Conservation (phyloP, 148 eudicot genomes). For the Rhododendron williamsianum region DNA sequence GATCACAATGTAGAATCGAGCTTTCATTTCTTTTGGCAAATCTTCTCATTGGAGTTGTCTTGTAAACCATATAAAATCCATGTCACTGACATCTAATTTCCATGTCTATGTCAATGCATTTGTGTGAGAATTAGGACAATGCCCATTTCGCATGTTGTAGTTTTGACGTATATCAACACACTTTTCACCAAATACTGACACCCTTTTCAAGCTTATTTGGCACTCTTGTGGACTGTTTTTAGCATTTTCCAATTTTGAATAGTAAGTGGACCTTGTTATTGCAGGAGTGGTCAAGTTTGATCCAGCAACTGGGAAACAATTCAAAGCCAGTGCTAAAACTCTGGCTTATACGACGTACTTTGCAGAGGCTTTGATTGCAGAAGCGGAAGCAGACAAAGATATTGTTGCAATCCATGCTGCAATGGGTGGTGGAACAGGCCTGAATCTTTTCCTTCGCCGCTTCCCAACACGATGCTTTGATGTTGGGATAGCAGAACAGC, state of each 20-base stretch:
- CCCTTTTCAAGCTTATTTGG: background rate
- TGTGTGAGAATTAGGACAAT: background rate
- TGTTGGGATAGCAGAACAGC: slow-evolving; percentile 96
- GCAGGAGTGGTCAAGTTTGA: slow-evolving; percentile 86
- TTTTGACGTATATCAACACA: background rate
- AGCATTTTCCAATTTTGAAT: background rate
- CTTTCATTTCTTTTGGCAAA: background rate
- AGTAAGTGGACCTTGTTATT: slow-evolving; percentile 15
- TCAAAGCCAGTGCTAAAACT: slow-evolving; percentile 51
- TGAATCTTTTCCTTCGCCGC: slow-evolving; percentile 67
- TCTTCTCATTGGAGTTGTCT: background rate
- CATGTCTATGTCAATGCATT: background rate
- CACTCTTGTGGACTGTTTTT: background rate
- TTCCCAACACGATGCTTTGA: slow-evolving; percentile 88
- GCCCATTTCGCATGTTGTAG: background rate
- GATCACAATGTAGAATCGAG: too few species aligned
- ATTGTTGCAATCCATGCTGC: slow-evolving; percentile 93
- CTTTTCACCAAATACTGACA: background rate
- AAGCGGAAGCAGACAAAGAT: slow-evolving; percentile 79
- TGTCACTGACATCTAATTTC: background rate
- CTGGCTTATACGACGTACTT: slow-evolving; percentile 78
- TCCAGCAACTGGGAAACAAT: slow-evolving; percentile 92
- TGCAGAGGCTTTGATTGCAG: slow-evolving; percentile 83
- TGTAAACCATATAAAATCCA: background rate
- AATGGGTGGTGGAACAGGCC: slow-evolving; percentile 96